Evolutionary conservation across 352 stramenopile genomes (phyloP), one percentile per base, ranked within the genome.

Genomic region (Pythium insidiosum): DNA sequence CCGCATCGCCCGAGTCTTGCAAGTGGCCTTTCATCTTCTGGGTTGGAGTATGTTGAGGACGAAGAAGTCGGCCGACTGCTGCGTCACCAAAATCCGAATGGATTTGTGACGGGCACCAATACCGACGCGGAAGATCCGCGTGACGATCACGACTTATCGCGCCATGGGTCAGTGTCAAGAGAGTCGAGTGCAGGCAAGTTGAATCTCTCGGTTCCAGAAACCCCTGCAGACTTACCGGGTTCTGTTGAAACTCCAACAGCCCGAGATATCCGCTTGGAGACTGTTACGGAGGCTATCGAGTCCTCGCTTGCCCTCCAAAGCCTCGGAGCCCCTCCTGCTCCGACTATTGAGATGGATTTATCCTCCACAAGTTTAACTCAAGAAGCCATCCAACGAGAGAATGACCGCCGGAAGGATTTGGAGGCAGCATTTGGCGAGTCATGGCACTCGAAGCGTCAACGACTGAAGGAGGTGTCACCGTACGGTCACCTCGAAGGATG

Each of bases 391-490:
- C 81, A 93, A 49, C 73, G 74, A 7, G 81, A 94, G 46, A 88
- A 88, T 35, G 77, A 76, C 36, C 74, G 83, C 6, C 80, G 77
- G 1, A 76, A 81, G 41, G 77, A 91, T 33, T 61, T 95, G 26
- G 74, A 88, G 50, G 77, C 77, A 6, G 81, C 80, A 15, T 98
- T 98, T 69, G 95, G 95, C 13, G 95, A 99, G 63, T 94, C 90
- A 23, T 98, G 95, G 94, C 84, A 71, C 12, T 94, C 93, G 6
- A 98, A 98, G 55, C 83, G 94, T 15, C 79, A 88, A 44, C 81
- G 95, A 16, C 57, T 99, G 38, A 71, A 78, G 21, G 75, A 78
- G 18, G 70, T 68, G 5, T 98, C 88, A 34, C 79, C 84, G 23
- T 88, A 95, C 37, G 94, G 88, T 16, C 76, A 89, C 13, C 53